Conservation (phyloP, 805 yeast species). For the Blastobotrys chiropterorum region DNA sequence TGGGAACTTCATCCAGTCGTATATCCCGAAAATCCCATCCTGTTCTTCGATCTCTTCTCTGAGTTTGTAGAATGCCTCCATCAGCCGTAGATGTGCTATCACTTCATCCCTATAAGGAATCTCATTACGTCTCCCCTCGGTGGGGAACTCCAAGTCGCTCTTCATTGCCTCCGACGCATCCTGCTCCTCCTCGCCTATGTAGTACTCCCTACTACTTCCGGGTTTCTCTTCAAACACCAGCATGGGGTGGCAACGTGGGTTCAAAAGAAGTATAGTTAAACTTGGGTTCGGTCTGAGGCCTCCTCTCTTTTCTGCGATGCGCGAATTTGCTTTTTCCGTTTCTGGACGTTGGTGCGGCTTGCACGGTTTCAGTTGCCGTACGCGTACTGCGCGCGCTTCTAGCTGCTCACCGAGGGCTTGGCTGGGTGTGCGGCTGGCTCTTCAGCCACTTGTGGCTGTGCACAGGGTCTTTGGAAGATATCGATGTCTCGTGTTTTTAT, state of each 20-base stretch:
- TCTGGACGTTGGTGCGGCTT: background rate
- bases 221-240: background rate
- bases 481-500: no score
- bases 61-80: constrained; percentile 10
- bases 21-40: constrained; percentile 14
- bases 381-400: no score
- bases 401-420: no score
- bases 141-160: background rate
- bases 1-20: background rate
- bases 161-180: background rate
- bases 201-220: background rate
- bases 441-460: no score
- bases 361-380: no score
- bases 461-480: no score
- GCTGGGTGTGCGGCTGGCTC: no score
- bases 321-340: background rate
- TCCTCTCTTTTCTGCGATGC: background rate
- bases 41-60: constrained; percentile 3
- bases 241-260: no score
- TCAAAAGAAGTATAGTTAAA: no score
- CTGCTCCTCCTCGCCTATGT: background rate
- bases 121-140: background rate
- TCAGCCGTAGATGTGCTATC: constrained; percentile 6
- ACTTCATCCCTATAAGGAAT: background rate
- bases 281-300: no score